phyloP scores from a whole-genome alignment of 2,329 filamentous ascomycete species.

The Xylaria sp. region DNA sequence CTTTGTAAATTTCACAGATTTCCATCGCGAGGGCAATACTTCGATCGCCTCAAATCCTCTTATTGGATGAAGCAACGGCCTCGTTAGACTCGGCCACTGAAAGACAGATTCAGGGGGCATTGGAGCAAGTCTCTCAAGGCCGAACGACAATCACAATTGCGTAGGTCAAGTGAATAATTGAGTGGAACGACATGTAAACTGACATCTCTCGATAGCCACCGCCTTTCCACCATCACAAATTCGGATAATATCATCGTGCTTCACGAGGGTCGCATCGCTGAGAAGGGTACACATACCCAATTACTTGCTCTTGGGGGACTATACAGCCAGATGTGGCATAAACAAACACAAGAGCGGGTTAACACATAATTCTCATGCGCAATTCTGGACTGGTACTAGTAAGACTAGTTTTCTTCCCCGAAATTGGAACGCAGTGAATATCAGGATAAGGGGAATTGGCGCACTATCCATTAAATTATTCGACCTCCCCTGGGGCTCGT shows the following conservation, averaged over 20 bases:
- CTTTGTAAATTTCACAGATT: not conserved
- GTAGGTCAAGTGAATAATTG: too few species aligned
- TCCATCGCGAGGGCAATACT: conserved; percentile 8
- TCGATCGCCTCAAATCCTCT: not conserved
- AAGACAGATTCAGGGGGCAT: not conserved
- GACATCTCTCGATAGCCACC: not conserved
- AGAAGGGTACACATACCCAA: conserved; percentile 7
- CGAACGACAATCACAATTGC: conserved; percentile 15
- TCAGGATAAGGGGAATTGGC: too few species aligned
- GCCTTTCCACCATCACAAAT: conserved; percentile 9
- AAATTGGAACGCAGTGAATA: too few species aligned
- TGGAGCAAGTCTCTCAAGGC: conserved; percentile 4
- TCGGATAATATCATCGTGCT: conserved; percentile 21
- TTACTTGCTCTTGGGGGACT: not conserved
- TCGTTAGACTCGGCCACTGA: conserved; percentile 4
- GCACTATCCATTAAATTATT: too few species aligned
- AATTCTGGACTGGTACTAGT: too few species aligned
- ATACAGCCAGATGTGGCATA: conserved; percentile 12
- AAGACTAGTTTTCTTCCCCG: too few species aligned
- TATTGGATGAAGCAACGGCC: conserved; percentile 13
- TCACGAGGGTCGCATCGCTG: not conserved
- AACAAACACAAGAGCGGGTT: too few species aligned
- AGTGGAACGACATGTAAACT: too few species aligned
- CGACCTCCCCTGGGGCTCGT: too few species aligned
- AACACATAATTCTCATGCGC: too few species aligned